Base-by-base conservation (phyloP, 441 rosid genomes). In the Eutrema salsugineum region DNA sequence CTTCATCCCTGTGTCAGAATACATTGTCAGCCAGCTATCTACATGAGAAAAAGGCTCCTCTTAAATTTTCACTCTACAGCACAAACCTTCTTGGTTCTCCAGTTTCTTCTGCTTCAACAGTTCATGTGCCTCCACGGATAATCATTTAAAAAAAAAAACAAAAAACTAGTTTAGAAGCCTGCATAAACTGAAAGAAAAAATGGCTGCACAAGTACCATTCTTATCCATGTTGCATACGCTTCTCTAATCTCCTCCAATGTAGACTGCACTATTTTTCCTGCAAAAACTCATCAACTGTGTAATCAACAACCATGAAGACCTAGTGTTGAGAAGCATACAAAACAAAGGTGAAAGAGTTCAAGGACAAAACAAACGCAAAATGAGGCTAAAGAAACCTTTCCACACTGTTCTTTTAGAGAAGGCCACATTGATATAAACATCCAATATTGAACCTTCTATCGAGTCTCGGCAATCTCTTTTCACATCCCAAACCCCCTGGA, bases 191-290 rank as follows among this genome's bases (percentile, higher is more conserved):
- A 17, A 63, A 73, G 68, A 35, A 27, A 17, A 63, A 14, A 17
- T 11, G 22, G 35, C 58, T 43, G 48, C 50, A 48, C 12, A 65
- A 16, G 62, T 85, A 88, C 99, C 97, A 86, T 86, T 60, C 75
- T 75, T 76, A 88, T 78, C 98, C 95, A 91, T 46, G 69, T 68
- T 75, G 82, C 92, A 82, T 89, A 91, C 64, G 88, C 89, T 81
- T 93, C 98, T 63, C 85, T 85, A 70, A 98, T 93, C 75, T 93
- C 97, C 55, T 91, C 99, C 79, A 88, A 16, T 50, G 97, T 91
- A 77, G 95, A 89, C 79, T 91, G 95, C 84, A 91, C 85, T 77
- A 95, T 95, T 79, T 88, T 89, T 32, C 93, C 99, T 95, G 87
- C 66, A 55, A 56, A 32, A 24, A 58, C 22, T 68, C 44, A 40